A percentile compares a stretch with the other conserved stretches of the same genome.
phyloP scores from a whole-genome alignment of 2,329 filamentous ascomycete species.

The Fusarium sp. region DNA sequence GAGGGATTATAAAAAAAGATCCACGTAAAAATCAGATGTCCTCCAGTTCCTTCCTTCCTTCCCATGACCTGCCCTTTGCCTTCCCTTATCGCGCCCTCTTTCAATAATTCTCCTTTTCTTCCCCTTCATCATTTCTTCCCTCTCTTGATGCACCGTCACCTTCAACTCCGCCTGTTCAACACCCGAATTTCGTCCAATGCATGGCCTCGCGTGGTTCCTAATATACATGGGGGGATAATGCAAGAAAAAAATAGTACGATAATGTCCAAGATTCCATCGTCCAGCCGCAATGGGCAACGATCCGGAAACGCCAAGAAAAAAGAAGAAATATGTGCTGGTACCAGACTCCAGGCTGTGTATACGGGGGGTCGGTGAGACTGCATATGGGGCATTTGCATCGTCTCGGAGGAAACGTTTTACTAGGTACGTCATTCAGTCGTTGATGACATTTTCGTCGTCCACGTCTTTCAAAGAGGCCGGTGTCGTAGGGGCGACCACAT shows the following conservation, averaged over 20 bases:
- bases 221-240: constrained; percentile 37
- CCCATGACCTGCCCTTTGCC: neutral
- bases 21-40: neutral
- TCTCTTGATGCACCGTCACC: constrained; percentile 17
- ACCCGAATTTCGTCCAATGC: constrained; percentile 7
- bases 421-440: constrained; percentile 33
- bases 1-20: constrained; percentile 26
- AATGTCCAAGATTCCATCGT: constrained; percentile 17
- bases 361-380: constrained; percentile 25
- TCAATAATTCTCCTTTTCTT: constrained; percentile 9
- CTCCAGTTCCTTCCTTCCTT: constrained; percentile 8
- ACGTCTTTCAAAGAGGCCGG: constrained; percentile 22
- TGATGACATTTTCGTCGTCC: constrained; percentile 15
- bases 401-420: constrained; percentile 7
- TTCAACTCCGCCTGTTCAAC: constrained; percentile 24
- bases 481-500: constrained; percentile 20
- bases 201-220: constrained; percentile 19
- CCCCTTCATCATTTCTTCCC: neutral
- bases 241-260: constrained; percentile 30
- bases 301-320: constrained; percentile 40
- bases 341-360: constrained; percentile 42
- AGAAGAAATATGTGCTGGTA: constrained; percentile 30
- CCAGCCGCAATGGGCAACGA: constrained; percentile 6
- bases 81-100: constrained; percentile 10
- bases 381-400: constrained; percentile 4